Evolutionary conservation across 805 yeast species (phyloP), one percentile per base, ranked within the genome.

Genomic region (Ogataea pilisensis): DNA sequence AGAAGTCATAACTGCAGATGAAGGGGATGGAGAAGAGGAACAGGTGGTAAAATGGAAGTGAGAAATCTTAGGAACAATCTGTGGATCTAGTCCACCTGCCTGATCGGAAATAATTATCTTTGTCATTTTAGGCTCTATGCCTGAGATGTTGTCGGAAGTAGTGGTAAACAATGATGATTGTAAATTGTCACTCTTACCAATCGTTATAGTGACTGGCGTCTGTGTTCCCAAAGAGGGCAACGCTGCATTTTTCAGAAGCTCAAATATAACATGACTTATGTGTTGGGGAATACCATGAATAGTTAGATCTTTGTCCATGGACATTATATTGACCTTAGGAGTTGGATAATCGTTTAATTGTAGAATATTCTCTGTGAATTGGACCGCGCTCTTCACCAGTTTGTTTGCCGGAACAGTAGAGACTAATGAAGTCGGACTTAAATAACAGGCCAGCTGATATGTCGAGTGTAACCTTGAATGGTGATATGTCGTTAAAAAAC

Each of bases 31-130:
- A 8, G 30, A 27, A 17, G n/a, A 7, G 4, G 7, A 35, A 8
- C 21, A 17, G 8, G 64, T 60, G 14, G 64, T 58, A 41, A 55
- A 60, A 36, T 60, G 65, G 38, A 57, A 60, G 16, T 57, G 62
- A 55, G 60, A 60, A 4, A 60, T 60, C 34, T 53, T 53, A 9
- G 49, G 39, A 1, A 49, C 34, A 19, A 51, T 41, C 12, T 35
- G 35, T 12, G 39, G 35, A 1, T 51, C 42, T 44, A 60, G 42
- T 3, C 65, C 65, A 11, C 65, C 65, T 11, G 63, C 65, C n/a
- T 42, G 18, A 41, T 60, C 64, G 7, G 46, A 43, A n/a, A 60
- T 48, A 27, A 48, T 53, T 25, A 58, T 50, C 4, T 33, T 38
- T 11, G 48, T 37, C 25, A 28, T 21, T 6, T n/a, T 19, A n/a